Conservation (phyloP, 23 red algal species). For the Gracilaria domingensis region DNA sequence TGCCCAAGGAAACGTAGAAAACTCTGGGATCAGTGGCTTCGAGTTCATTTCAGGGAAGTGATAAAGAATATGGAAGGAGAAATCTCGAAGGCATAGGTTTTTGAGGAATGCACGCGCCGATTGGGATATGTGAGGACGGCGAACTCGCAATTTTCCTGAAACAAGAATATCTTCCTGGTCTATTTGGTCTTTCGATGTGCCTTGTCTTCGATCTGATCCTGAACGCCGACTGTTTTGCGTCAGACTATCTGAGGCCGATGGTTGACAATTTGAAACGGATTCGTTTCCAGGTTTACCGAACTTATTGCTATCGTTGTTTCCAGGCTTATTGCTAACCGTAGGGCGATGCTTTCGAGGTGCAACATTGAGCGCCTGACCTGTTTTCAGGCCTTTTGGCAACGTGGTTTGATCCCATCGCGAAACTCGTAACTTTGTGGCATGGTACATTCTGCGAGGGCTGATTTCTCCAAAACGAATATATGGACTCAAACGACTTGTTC, state of each 20-base stretch:
- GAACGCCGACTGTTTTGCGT: background rate
- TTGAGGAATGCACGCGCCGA: slow-evolving; percentile 85
- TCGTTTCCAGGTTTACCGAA: slow-evolving; percentile 7
- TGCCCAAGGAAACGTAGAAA: slow-evolving; percentile 80
- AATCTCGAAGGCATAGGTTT: slow-evolving; percentile 94
- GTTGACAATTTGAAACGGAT: background rate
- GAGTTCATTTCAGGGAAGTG: slow-evolving; percentile 82
- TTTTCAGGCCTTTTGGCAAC: background rate
- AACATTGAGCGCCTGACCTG: background rate
- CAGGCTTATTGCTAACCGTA: slow-evolving; percentile 7
- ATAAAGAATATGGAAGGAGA: slow-evolving; percentile 88
- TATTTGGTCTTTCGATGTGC: slow-evolving; percentile 2
- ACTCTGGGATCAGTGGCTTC: slow-evolving; percentile 86
- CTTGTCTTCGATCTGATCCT: background rate
- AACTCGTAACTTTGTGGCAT: slow-evolving; percentile 62
- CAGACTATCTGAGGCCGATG: background rate
- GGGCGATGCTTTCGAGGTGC: background rate
- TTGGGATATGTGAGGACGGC: slow-evolving; percentile 53
- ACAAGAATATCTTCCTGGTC: background rate
- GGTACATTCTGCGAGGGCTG: slow-evolving; percentile 86
- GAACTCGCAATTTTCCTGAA: background rate
- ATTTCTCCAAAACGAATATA: slow-evolving; percentile 98
- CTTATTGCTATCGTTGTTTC: background rate
- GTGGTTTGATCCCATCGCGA: slow-evolving; percentile 43
- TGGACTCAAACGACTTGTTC: slow-evolving; percentile 82